Evolutionary conservation across 805 yeast genomes (phyloP).

Genomic region (Vanderwaltozyma tropicalis): DNA sequence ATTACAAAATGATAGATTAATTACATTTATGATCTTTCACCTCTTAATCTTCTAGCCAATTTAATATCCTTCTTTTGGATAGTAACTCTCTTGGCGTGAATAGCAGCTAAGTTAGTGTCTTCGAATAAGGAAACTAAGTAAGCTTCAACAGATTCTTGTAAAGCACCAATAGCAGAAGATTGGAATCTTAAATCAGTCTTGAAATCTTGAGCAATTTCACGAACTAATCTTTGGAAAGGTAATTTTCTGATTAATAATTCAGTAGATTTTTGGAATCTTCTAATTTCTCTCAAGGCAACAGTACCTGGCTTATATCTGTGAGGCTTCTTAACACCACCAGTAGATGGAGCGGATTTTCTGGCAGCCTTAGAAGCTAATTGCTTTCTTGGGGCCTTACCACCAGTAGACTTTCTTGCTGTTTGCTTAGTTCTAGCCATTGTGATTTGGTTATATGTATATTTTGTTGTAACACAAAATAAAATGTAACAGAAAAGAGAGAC

Average conservation of each 20-base stretch:
- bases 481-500: not conserved
- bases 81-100: constrained; percentile 98
- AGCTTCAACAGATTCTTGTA: constrained; percentile 98
- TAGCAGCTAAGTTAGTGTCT: constrained; percentile 96
- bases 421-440: constrained; percentile 86
- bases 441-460: constrained; percentile 3
- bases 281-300: constrained; percentile 90
- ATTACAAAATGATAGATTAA: not conserved
- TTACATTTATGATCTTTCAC: constrained; percentile 68
- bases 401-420: constrained; percentile 89
- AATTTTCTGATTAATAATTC: constrained; percentile 88
- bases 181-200: constrained; percentile 91
- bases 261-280: constrained; percentile 94
- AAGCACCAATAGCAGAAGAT: constrained; percentile 92
- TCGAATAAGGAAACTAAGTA: constrained; percentile 91
- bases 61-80: constrained; percentile 97
- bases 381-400: constrained; percentile 94
- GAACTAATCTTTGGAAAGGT: constrained; percentile 93
- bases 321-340: constrained; percentile 89
- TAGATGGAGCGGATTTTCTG: constrained; percentile 83
- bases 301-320: constrained; percentile 97
- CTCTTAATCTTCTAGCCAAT: constrained; percentile 95
- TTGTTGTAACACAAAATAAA: no score
- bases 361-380: constrained; percentile 88
- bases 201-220: constrained; percentile 92